Percentiles rank a stretch among this genome's conserved stretches.
These are phyloP conservation scores for Chloranthus sessilifolius DNA, from an alignment of 164 flowering plant genomes.

Conservation along the genomic window DNA sequence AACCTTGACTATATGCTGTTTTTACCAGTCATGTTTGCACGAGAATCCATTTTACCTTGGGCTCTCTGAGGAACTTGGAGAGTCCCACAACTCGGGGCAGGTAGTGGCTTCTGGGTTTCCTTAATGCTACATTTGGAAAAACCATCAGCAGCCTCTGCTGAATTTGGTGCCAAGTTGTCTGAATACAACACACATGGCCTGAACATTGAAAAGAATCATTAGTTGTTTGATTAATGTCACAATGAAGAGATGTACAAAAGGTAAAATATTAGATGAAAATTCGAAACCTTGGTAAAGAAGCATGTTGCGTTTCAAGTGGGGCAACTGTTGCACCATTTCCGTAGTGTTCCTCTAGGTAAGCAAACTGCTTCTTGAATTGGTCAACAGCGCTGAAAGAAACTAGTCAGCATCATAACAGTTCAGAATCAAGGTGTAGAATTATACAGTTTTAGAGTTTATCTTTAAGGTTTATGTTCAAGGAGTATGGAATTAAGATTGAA, in stretches of 20 bases:
- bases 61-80: conserved; percentile 67
- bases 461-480: no score
- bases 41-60: conserved; percentile 35
- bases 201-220: conserved; percentile 17
- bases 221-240: conserved; percentile 1
- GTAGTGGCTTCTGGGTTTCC: conserved; percentile 52
- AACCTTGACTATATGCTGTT: no score
- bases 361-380: conserved; percentile 97
- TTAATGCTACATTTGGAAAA: conserved; percentile 69
- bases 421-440: no score
- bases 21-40: no score
- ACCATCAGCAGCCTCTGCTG: conserved; percentile 48
- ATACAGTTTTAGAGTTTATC: no score
- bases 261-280: neutral
- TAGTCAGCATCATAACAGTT: no score
- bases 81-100: conserved; percentile 51
- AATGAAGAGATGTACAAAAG: neutral
- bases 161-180: conserved; percentile 40
- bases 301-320: conserved; percentile 93
- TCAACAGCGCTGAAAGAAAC: conserved; percentile 85
- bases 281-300: conserved; percentile 89
- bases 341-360: conserved; percentile 92
- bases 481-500: no score
- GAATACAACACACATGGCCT: conserved; percentile 80
- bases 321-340: conserved; percentile 72